Percentiles rank a stretch among this genome's conserved stretches.
Evolutionary conservation across 2,329 filamentous ascomycete species (phyloP).

Genomic region (Aspergillus sp.): DNA sequence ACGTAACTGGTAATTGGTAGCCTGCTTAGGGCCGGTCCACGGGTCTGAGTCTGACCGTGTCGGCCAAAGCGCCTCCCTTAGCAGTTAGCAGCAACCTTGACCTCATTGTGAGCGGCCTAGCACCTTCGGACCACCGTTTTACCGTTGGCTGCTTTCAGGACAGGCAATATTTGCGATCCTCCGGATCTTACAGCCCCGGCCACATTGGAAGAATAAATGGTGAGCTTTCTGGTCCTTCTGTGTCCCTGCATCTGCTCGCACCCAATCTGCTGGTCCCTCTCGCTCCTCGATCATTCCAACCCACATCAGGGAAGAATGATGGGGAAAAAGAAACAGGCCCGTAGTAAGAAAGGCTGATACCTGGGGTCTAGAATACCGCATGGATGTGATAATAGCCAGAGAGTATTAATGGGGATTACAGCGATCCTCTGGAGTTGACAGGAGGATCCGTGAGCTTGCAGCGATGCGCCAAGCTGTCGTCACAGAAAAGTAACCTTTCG

Average conservation of each 20-base stretch:
- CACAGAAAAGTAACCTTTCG: neutral
- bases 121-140: slow-evolving; percentile 20
- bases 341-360: too few species aligned
- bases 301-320: too few species aligned
- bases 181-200: neutral
- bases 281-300: too few species aligned
- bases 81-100: neutral
- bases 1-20: slow-evolving; percentile 10
- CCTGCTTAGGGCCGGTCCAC: neutral
- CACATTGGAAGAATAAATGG: too few species aligned
- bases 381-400: neutral
- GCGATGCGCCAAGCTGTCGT: slow-evolving; percentile 2
- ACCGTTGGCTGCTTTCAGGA: slow-evolving; percentile 12
- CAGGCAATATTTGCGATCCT: neutral
- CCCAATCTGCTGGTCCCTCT: too few species aligned
- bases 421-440: neutral
- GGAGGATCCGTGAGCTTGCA: slow-evolving; percentile 2
- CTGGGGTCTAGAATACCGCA: neutral
- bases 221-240: neutral
- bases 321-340: too few species aligned
- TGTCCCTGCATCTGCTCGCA: too few species aligned
- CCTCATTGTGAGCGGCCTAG: slow-evolving; percentile 6
- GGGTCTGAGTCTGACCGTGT: slow-evolving; percentile 19
- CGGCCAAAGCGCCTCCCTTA: slow-evolving; percentile 16
- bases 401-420: neutral